These are phyloP conservation scores for Curvularia sp. DNA, from an alignment of 2,329 filamentous ascomycete species.

Conservation along the genomic window DNA sequence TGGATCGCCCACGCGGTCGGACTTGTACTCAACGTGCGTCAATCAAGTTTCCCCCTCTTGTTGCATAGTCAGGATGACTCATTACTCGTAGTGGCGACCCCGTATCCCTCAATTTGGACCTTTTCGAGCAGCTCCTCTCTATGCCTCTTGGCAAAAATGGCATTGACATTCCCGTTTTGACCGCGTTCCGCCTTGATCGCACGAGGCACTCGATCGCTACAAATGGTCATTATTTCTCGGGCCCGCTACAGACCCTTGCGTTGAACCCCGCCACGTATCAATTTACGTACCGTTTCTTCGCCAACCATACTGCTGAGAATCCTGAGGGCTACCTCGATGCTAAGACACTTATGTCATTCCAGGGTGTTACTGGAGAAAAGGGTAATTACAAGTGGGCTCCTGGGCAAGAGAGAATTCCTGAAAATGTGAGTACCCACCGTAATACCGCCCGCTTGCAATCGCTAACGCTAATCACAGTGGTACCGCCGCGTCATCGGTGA, in stretches of 20 bases:
- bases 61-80: neutral
- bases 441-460: slow-evolving; percentile 5
- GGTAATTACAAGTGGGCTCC: slow-evolving; percentile 28
- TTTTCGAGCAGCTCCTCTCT: slow-evolving; percentile 12
- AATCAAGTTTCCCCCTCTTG: neutral
- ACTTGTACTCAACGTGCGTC: slow-evolving; percentile 12
- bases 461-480: slow-evolving; percentile 17
- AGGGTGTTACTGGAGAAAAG: slow-evolving; percentile 27
- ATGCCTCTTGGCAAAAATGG: slow-evolving; percentile 10
- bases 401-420: slow-evolving; percentile 31
- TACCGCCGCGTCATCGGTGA: slow-evolving; percentile 22
- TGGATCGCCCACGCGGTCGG: slow-evolving; percentile 25
- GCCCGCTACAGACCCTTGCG: slow-evolving; percentile 27
- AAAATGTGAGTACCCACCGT: slow-evolving; percentile 23
- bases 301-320: slow-evolving; percentile 31
- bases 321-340: slow-evolving; percentile 29
- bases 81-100: slow-evolving; percentile 7
- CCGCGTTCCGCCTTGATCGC: slow-evolving; percentile 24
- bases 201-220: slow-evolving; percentile 28
- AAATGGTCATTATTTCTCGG: slow-evolving; percentile 24
- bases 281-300: slow-evolving; percentile 24
- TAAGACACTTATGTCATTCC: slow-evolving; percentile 28
- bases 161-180: slow-evolving; percentile 9
- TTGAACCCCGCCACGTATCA: slow-evolving; percentile 20
- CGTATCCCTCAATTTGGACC: slow-evolving; percentile 7